These are phyloP conservation scores for Sphagnum contortum DNA, from an alignment of 225 moss, liverwort and hornwort genomes.

Conservation along the genomic window DNA sequence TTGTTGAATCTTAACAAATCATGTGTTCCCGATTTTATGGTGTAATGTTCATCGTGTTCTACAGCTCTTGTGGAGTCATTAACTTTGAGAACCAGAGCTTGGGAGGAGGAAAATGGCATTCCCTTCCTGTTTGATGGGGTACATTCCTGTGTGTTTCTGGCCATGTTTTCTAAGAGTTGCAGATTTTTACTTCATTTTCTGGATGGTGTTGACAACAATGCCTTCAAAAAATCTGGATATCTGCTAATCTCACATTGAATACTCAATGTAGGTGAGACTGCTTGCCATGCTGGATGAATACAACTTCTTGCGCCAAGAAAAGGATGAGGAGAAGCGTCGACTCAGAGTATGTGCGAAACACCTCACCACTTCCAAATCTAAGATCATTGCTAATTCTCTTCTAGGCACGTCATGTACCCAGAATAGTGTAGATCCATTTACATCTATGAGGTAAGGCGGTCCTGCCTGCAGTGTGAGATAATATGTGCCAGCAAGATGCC, in stretches of 20 bases:
- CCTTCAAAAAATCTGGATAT: too few species aligned
- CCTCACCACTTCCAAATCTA: too few species aligned
- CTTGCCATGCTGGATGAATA: not conserved
- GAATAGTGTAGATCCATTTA: too few species aligned
- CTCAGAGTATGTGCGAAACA: too few species aligned
- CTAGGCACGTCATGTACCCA: too few species aligned
- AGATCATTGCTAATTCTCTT: too few species aligned
- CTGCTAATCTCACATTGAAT: too few species aligned
- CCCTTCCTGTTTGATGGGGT: slow-evolving; percentile 71
- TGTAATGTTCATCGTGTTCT: not conserved
- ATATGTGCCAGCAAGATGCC: too few species aligned
- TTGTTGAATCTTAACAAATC: too few species aligned
- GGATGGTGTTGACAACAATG: not conserved
- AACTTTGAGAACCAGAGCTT: slow-evolving; percentile 55
- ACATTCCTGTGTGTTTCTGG: not conserved
- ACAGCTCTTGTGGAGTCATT: slow-evolving; percentile 80
- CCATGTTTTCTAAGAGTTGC: not conserved
- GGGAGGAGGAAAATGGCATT: slow-evolving; percentile 50
- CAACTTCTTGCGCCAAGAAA: not conserved
- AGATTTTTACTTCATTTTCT: not conserved
- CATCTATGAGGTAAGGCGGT: too few species aligned
- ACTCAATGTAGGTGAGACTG: not conserved
- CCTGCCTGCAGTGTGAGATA: too few species aligned
- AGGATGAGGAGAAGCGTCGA: too few species aligned
- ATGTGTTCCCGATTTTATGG: not conserved